Base-by-base conservation (phyloP, 31 red algal species). In the Bonnemaisonia californica region DNA sequence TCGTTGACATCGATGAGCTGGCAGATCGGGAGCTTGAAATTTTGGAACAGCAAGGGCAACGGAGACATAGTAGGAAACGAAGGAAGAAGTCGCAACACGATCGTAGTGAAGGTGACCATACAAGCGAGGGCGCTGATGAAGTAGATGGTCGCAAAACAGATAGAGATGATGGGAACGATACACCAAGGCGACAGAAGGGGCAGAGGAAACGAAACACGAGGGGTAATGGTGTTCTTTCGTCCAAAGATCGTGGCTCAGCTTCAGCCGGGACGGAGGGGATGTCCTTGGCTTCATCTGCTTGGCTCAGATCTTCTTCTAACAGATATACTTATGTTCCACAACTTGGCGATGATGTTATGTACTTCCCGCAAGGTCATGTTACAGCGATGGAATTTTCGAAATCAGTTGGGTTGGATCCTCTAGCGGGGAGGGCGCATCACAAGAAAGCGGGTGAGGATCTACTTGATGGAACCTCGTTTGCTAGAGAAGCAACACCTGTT, bases 311-410 rank as follows among this genome's bases (percentile, higher is more conserved):
- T 22, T 78, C 87, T 42, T 83, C 81, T 9, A 87, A 65, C 45
- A 59, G 62, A 31, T 85, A 73, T 68, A 79, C 85, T n/a, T 97
- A 90, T 55, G 85, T 97, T 39, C 94, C 94, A 34, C 89, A 93
- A 48, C 62, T 97, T 59, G 81, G 76, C 7, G 94, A 97, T 45
- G 90, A 87, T 41, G 89, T 97, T 2, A 91, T 74, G 60, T 97
- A 97, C 72, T 97, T 97, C 56, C 89, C 94, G 33, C 58, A 89
- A 41, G 94, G 94, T 2, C 94, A 97, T 79, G 42, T 77, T 16
- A 63, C 71, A 27, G 88, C 89, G 3, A 88, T 96, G 74, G 62
- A 79, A 2, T 69, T 85, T 11, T 84, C 88, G 36, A 68, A 76
- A 35, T 34, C 66, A 30, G 68, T 70, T 31, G 88, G 89, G 1